A percentile compares a stretch with the other conserved stretches of the same genome.
Evolutionary conservation across 257 asterid genomes (phyloP).

Genomic region (Capsicum chinense): DNA sequence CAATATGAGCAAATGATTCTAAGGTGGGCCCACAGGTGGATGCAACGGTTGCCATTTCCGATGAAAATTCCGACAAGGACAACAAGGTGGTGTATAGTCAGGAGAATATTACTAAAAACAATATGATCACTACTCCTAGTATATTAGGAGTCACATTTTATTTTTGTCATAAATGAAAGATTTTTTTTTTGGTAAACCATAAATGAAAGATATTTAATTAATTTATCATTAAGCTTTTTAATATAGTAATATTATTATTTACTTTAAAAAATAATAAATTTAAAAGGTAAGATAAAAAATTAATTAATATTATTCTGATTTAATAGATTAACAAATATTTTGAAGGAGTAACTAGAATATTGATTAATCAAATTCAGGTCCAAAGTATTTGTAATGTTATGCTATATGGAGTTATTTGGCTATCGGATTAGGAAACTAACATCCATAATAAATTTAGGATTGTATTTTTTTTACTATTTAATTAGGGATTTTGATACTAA

Average conservation of each 20-base stretch:
- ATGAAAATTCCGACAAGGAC: neutral
- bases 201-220: too few relatives aligned
- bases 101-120: neutral
- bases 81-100: neutral
- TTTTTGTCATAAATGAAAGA: too few relatives aligned
- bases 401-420: neutral
- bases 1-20: conserved; percentile 57
- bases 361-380: neutral
- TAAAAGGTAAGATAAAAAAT: too few relatives aligned
- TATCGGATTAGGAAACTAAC: neutral
- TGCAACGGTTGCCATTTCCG: conserved; percentile 55
- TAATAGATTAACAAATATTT: neutral
- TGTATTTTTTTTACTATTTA: neutral
- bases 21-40: conserved; percentile 44
- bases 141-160: too few relatives aligned
- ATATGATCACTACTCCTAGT: neutral
- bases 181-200: too few relatives aligned
- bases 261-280: too few relatives aligned
- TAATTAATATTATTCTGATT: too few relatives aligned
- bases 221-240: too few relatives aligned
- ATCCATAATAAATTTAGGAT: neutral
- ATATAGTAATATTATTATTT: too few relatives aligned
- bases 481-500: neutral
- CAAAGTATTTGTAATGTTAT: neutral
- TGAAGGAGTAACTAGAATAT: neutral